Conservation (phyloP, 306 rosid species). For the Medicago ruthenica region DNA sequence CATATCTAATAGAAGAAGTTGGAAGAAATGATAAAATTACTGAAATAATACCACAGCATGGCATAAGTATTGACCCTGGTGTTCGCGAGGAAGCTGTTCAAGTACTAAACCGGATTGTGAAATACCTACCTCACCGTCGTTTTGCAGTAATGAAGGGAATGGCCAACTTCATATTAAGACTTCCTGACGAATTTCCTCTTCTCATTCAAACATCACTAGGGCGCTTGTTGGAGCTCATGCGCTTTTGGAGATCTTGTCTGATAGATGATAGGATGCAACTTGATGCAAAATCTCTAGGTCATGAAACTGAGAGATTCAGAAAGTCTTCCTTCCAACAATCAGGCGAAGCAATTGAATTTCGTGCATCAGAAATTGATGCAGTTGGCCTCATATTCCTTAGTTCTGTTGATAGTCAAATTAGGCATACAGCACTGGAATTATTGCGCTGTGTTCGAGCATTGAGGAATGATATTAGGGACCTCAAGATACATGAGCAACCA, state of each 20-base stretch:
- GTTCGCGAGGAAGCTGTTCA: conserved; percentile 99
- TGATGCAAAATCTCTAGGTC: conserved; percentile 60
- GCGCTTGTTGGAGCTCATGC: conserved; percentile 96
- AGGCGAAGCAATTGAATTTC: conserved; percentile 83
- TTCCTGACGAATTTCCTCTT: conserved; percentile 99
- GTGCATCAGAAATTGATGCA: conserved; percentile 93
- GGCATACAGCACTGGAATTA: conserved; percentile 93
- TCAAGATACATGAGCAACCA: conserved; percentile 66
- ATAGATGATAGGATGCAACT: conserved; percentile 79
- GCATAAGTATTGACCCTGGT: conserved; percentile 99
- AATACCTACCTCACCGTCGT: conserved; percentile 91
- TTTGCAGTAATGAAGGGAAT: conserved; percentile 98
- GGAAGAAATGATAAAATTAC: conserved; percentile 97
- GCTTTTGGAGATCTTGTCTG: conserved; percentile 97
- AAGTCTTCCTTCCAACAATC: conserved; percentile 78
- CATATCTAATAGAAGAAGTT: conserved; percentile 95
- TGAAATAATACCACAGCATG: conserved; percentile 99
- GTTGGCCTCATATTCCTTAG: conserved; percentile 98
- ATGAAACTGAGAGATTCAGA: conserved; percentile 68
- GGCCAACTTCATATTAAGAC: conserved; percentile 89
- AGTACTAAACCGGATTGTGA: conserved; percentile 92
- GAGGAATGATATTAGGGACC: conserved; percentile 86
- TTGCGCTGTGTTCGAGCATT: conserved; percentile 97
- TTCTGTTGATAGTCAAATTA: conserved; percentile 93
- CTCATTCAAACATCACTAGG: conserved; percentile 96